phyloP scores from a whole-genome alignment of 1,284 basidiomycete species.

The Trametes polyzona region DNA sequence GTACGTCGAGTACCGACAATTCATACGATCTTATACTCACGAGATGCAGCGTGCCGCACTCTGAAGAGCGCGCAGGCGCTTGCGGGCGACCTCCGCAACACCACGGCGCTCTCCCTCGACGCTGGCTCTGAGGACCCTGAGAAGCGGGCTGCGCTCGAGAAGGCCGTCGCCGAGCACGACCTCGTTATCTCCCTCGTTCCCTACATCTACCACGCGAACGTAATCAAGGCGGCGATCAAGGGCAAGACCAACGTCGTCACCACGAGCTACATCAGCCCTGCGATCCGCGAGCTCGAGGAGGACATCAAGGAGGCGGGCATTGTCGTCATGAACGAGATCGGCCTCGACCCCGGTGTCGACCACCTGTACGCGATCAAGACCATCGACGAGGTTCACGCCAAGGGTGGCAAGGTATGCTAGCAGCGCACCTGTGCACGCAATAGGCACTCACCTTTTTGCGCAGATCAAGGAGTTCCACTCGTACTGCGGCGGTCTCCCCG shows the following conservation, averaged over 20 bases:
- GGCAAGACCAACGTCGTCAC: constrained; percentile 96
- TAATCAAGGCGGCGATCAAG: constrained; percentile 96
- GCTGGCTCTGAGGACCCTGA: constrained; percentile 56
- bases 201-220: constrained; percentile 89
- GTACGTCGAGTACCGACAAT: constrained; percentile 39
- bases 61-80: constrained; percentile 76
- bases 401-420: constrained; percentile 82
- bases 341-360: constrained; percentile 94
- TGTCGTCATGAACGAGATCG: constrained; percentile 97
- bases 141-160: constrained; percentile 69
- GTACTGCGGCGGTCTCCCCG: constrained; percentile 96
- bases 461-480: constrained; percentile 94
- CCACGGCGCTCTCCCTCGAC: constrained; percentile 83
- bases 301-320: constrained; percentile 90
- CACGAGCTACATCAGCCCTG: constrained; percentile 92
- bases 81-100: constrained; percentile 67
- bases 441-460: neutral
- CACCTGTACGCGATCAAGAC: constrained; percentile 98
- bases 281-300: constrained; percentile 87
- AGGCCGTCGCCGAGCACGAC: constrained; percentile 84
- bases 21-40: neutral
- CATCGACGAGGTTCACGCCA: constrained; percentile 91
- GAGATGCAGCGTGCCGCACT: constrained; percentile 77
- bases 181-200: constrained; percentile 97
- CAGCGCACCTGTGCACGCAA: neutral